Percentiles rank a stretch among this genome's conserved stretches.
Conservation (phyloP, 2,329 filamentous ascomycete genomes). For the Cladosporium oxysporum region DNA sequence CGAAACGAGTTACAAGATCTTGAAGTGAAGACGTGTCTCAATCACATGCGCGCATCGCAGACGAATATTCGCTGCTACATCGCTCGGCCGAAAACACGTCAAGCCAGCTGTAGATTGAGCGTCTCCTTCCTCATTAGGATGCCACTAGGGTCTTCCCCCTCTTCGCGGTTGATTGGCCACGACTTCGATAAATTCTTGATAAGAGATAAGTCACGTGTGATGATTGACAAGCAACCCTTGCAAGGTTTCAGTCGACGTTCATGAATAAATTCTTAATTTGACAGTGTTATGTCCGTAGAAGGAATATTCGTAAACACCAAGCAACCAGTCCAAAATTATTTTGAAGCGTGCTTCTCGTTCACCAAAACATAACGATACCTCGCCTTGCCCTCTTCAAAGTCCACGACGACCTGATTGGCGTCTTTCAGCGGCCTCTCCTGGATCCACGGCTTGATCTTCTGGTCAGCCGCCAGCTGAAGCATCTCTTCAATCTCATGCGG, state of each 20-base stretch:
- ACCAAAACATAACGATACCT: conserved; percentile 44
- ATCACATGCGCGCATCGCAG: neutral
- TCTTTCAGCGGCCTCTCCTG: conserved; percentile 62
- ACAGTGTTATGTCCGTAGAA: no score
- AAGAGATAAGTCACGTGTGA: neutral
- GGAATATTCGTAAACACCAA: no score
- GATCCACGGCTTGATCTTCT: conserved; percentile 62
- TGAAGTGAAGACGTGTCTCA: no score
- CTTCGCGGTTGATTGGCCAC: neutral
- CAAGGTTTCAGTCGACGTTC: no score
- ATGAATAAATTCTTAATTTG: no score
- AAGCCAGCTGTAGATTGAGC: neutral
- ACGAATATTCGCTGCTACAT: neutral
- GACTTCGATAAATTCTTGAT: neutral
- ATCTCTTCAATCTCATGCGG: conserved; percentile 63
- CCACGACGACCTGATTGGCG: conserved; percentile 58
- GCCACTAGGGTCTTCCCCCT: neutral
- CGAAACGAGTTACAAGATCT: no score
- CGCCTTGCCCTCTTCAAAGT: conserved; percentile 59
- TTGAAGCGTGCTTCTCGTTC: conserved; percentile 33
- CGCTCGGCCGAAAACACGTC: neutral
- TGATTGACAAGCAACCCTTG: no score
- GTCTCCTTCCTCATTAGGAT: conserved; percentile 3
- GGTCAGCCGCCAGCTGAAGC: conserved; percentile 60
- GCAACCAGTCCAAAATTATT: neutral